A percentile compares a stretch with the other conserved stretches of the same genome.
These are phyloP conservation scores for Cyberlindnera samutprakarnensis DNA, from an alignment of 805 yeast species.

Conservation along the genomic window DNA sequence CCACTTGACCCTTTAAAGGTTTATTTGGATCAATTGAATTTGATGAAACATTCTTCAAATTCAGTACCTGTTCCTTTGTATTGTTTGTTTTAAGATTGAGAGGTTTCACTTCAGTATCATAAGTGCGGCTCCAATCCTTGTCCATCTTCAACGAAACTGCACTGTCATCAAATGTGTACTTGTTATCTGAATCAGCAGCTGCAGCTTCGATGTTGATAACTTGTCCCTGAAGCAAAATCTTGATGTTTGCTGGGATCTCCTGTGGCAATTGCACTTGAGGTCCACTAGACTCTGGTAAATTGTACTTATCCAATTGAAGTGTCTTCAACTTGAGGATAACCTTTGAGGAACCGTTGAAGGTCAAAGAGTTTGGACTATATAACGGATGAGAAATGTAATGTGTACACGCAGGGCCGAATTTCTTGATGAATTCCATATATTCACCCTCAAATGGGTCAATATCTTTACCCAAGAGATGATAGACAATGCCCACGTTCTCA, in stretches of 20 bases:
- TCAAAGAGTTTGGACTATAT: conserved; percentile 53
- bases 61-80: conserved; percentile 7
- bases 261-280: conserved; percentile 23
- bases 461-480: conserved; percentile 68
- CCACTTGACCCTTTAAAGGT: conserved; percentile 44
- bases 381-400: conserved; percentile 73
- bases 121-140: conserved; percentile 22
- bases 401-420: conserved; percentile 41
- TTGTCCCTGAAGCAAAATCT: conserved; percentile 18
- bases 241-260: conserved; percentile 14
- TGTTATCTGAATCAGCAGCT: conserved; percentile 10
- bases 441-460: conserved; percentile 38
- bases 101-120: conserved; percentile 21
- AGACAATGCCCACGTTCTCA: conserved; percentile 44
- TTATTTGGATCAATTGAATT: conserved; percentile 4
- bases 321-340: conserved; percentile 50
- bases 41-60: conserved; percentile 14
- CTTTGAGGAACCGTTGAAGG: conserved; percentile 47
- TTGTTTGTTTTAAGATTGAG: conserved; percentile 8
- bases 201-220: conserved; percentile 13
- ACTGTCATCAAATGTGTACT: conserved; percentile 6
- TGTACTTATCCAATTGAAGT: conserved; percentile 34
- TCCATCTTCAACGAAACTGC: conserved; percentile 6
- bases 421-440: conserved; percentile 43
- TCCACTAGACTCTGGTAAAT: conserved; percentile 28